A percentile compares a stretch with the other conserved stretches of the same genome.
phyloP scores from a whole-genome alignment of 1,284 basidiomycete species.

The Rhodotorula sp. region DNA sequence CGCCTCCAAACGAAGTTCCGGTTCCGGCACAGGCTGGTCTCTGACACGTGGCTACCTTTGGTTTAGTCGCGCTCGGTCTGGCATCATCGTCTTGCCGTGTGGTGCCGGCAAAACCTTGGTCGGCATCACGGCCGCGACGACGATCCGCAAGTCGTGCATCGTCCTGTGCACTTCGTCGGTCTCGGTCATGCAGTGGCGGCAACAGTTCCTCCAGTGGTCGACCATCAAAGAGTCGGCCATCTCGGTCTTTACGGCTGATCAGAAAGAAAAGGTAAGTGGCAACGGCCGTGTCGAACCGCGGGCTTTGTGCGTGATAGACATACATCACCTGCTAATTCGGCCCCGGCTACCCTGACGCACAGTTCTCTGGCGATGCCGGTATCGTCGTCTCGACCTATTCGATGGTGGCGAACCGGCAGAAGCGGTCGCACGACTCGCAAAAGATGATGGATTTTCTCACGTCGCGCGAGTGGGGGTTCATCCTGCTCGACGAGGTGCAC shows the following conservation, averaged over 20 bases:
- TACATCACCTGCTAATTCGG: background rate
- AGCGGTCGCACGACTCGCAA: conserved; percentile 91
- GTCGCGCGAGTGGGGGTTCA: conserved; percentile 92
- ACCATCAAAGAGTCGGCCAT: conserved; percentile 94
- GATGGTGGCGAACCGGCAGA: conserved; percentile 96
- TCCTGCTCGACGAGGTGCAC: conserved; percentile 92
- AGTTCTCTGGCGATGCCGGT: conserved; percentile 91
- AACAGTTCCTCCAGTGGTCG: conserved; percentile 95
- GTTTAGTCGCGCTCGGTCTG: conserved; percentile 83
- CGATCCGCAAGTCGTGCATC: conserved; percentile 98
- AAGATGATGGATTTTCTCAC: conserved; percentile 99
- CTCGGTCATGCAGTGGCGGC: conserved; percentile 96
- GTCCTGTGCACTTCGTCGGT: conserved; percentile 96
- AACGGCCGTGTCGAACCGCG: background rate
- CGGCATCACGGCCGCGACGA: conserved; percentile 97
- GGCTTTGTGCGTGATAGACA: no score
- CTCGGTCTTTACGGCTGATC: conserved; percentile 90
- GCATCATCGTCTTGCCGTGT: conserved; percentile 97
- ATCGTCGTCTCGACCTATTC: conserved; percentile 97
- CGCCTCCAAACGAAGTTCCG: background rate
- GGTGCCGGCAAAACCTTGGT: conserved; percentile 98
- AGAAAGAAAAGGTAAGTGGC: conserved; percentile 80
- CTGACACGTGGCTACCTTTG: no score
- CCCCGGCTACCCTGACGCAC: no score
- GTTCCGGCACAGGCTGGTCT: background rate